Conservation (phyloP, 495 filamentous ascomycete genomes). For the Lineolata rhizophorae region DNA sequence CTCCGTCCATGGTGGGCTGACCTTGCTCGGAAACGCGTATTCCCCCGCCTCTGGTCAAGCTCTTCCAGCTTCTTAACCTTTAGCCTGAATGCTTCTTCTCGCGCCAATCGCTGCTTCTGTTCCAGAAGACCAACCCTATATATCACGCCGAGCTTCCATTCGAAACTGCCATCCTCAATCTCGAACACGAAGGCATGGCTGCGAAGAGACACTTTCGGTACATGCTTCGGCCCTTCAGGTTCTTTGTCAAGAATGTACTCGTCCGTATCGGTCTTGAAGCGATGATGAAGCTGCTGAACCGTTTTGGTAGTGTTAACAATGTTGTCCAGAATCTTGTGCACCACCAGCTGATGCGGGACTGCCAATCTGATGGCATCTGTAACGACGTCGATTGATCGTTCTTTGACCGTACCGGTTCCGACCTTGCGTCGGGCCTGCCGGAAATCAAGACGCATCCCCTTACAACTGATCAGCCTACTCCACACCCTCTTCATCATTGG, state of each 20-base stretch:
- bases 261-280: constrained; percentile 65
- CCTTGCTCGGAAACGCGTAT: constrained; percentile 29
- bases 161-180: constrained; percentile 88
- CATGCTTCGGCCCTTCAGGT: constrained; percentile 62
- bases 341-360: constrained; percentile 82
- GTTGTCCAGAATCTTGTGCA: constrained; percentile 86
- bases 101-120: constrained; percentile 67
- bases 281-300: constrained; percentile 69
- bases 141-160: constrained; percentile 87
- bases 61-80: constrained; percentile 69
- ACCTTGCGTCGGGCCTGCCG: constrained; percentile 50
- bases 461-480: constrained; percentile 69
- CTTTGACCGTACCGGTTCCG: constrained; percentile 32
- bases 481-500: constrained; percentile 63
- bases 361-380: constrained; percentile 71
- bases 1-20: constrained; percentile 20
- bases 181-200: constrained; percentile 69
- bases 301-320: constrained; percentile 73
- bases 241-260: constrained; percentile 69
- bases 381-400: constrained; percentile 66
- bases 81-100: constrained; percentile 71
- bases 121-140: constrained; percentile 76
- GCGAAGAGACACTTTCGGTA: constrained; percentile 66
- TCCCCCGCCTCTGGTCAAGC: constrained; percentile 28
- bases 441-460: constrained; percentile 55